phyloP scores from a whole-genome alignment of 1,139 yeast species.

The Hyphopichia pseudoburtonii region DNA sequence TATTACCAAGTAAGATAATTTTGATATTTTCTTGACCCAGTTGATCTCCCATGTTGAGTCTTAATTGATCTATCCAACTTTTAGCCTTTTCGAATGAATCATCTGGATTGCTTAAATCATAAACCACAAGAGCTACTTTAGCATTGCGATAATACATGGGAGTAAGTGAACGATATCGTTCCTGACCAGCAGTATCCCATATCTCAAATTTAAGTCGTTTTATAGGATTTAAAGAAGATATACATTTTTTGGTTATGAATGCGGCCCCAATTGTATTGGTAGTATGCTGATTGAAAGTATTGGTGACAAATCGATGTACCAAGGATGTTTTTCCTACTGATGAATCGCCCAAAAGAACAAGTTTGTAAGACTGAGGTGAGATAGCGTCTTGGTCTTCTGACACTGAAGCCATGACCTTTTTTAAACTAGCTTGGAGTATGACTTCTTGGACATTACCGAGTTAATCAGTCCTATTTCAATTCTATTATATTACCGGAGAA shows the following conservation, averaged over 20 bases:
- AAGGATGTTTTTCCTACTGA: constrained; percentile 50
- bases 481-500: too few species aligned
- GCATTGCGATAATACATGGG: constrained; percentile 53
- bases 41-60: constrained; percentile 21
- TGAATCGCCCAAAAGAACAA: constrained; percentile 47
- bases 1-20: constrained; percentile 39
- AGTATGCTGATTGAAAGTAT: constrained; percentile 35
- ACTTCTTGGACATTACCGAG: not conserved
- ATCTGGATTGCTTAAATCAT: constrained; percentile 33
- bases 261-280: constrained; percentile 54
- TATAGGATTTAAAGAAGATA: constrained; percentile 15
- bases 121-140: constrained; percentile 41
- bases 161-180: constrained; percentile 45
- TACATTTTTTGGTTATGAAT: constrained; percentile 39
- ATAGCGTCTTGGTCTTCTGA: not conserved
- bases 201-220: constrained; percentile 38
- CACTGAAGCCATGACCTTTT: not conserved
- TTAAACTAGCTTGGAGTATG: too few species aligned
- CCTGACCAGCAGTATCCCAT: constrained; percentile 59
- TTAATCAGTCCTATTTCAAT: too few species aligned
- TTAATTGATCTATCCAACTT: constrained; percentile 47
- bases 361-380: constrained; percentile 24
- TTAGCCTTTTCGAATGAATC: constrained; percentile 39
- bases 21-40: constrained; percentile 14
- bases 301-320: constrained; percentile 42